Evolutionary conservation across 352 stramenopile genomes (phyloP).

Genomic region (Phytopythium delawarense): DNA sequence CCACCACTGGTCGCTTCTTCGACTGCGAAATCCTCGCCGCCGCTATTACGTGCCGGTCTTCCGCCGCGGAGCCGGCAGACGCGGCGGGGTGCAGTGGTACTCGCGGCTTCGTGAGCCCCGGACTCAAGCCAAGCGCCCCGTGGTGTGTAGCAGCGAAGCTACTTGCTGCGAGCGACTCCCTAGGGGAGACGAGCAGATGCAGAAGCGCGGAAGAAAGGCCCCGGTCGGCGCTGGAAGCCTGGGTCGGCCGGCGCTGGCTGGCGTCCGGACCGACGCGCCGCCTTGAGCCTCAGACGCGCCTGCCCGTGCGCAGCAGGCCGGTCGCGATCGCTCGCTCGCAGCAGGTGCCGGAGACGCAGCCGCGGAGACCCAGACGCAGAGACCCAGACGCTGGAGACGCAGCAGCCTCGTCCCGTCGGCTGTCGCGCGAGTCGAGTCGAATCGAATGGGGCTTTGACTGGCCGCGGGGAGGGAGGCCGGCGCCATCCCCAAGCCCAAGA

Average conservation of each 20-base stretch:
- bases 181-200: neutral
- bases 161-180: neutral
- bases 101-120: too few species aligned
- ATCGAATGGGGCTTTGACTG: neutral
- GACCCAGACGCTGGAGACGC: too few species aligned
- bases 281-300: neutral
- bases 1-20: neutral
- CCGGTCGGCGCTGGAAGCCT: neutral
- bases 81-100: neutral
- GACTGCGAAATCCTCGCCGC: too few species aligned
- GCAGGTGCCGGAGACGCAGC: too few species aligned
- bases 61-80: neutral
- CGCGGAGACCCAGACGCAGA: too few species aligned
- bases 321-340: neutral
- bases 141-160: too few species aligned
- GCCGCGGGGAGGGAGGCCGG: neutral
- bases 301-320: neutral
- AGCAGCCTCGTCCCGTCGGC: neutral
- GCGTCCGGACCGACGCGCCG: neutral
- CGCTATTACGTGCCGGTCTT: neutral
- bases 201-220: neutral
- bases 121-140: too few species aligned
- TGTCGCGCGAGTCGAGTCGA: neutral
- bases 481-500: too few species aligned
- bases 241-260: too few species aligned